phyloP scores from a whole-genome alignment of 768 basidiomycete genomes.

The Macrolepiota albuminosa region DNA sequence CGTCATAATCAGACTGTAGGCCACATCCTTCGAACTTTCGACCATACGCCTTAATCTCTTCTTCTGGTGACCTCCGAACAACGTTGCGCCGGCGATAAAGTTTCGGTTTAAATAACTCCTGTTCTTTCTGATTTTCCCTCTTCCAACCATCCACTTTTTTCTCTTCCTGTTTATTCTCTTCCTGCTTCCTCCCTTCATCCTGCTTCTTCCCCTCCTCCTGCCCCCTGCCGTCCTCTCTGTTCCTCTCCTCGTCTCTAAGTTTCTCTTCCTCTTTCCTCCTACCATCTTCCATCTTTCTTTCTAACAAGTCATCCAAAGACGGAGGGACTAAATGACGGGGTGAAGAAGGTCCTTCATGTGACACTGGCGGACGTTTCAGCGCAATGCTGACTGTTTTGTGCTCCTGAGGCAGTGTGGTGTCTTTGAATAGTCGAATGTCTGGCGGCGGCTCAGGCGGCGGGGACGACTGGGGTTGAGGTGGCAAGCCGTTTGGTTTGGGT shows the following conservation, averaged over 20 bases:
- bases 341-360: conserved; percentile 42
- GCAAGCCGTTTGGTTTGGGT: conserved; percentile 11
- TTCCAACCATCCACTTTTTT: conserved; percentile 2
- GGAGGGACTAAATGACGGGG: conserved; percentile 25
- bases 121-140: conserved; percentile 18
- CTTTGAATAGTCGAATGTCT: conserved; percentile 21
- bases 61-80: conserved; percentile 49
- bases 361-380: conserved; percentile 39
- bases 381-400: conserved; percentile 40
- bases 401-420: conserved; percentile 20
- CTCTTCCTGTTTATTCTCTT: neutral
- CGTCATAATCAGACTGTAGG: conserved; percentile 68
- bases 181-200: neutral
- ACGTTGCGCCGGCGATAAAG: conserved; percentile 35
- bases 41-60: conserved; percentile 67
- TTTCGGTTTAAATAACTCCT: conserved; percentile 16
- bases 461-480: conserved; percentile 11
- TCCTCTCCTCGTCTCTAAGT: conserved; percentile 1
- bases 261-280: conserved; percentile 6
- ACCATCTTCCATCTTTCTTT: conserved; percentile 7
- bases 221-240: neutral
- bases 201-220: neutral
- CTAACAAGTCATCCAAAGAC: conserved; percentile 9
- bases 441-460: conserved; percentile 35
- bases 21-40: conserved; percentile 67